Evolutionary conservation across 148 eudicot genomes (phyloP).

Genomic region (Arctostaphylos glauca): DNA sequence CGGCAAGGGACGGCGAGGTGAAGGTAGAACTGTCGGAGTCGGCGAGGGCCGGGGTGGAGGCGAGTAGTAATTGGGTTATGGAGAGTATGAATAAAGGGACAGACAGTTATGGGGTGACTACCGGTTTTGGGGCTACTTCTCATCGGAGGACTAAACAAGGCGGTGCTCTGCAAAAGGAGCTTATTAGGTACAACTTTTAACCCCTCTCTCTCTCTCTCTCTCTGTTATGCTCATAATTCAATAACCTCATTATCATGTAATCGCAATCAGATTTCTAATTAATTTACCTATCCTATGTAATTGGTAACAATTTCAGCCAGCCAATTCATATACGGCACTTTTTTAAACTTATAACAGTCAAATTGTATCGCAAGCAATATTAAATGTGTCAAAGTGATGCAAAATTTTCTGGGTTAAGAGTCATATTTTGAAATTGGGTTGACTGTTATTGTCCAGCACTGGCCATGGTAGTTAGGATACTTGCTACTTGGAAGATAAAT

Average conservation of each 20-base stretch:
- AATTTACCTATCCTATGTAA: background rate
- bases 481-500: too few relatives aligned
- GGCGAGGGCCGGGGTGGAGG: constrained; percentile 29
- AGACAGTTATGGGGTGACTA: constrained; percentile 33
- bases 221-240: background rate
- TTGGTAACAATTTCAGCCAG: background rate
- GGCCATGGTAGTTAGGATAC: too few relatives aligned
- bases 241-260: background rate
- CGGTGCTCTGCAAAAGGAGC: constrained; percentile 34
- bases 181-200: constrained; percentile 24
- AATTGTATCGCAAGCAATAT: background rate
- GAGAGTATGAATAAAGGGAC: constrained; percentile 32
- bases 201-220: constrained; percentile 3
- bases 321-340: background rate
- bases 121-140: constrained; percentile 32
- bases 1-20: background rate
- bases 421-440: background rate
- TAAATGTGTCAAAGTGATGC: background rate
- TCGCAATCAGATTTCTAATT: background rate
- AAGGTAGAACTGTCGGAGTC: constrained; percentile 30
- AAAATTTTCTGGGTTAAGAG: background rate
- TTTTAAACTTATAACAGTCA: background rate
- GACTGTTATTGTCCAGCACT: background rate
- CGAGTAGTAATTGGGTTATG: constrained; percentile 36
- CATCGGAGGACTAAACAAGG: constrained; percentile 37